Evolutionary conservation across 2,329 filamentous ascomycete genomes (phyloP).

Genomic region (Fusarium protoensiforme): DNA sequence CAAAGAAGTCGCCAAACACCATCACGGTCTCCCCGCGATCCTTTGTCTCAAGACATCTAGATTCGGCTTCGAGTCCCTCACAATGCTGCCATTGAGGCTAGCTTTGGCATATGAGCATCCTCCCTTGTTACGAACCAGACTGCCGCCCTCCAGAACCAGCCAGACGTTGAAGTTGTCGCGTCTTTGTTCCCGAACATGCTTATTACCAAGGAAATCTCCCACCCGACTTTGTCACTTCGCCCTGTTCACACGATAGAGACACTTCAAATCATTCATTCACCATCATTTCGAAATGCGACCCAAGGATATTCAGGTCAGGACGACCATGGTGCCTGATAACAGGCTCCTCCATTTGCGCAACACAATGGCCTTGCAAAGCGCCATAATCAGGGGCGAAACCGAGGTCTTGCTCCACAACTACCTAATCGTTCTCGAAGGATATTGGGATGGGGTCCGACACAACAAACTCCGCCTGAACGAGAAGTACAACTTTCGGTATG

Average conservation of each 20-base stretch:
- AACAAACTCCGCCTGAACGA: neutral
- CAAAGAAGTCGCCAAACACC: conserved; percentile 31
- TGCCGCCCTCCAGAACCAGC: neutral
- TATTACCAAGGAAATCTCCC: conserved; percentile 32
- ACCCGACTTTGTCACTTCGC: neutral
- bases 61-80: conserved; percentile 11
- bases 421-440: neutral
- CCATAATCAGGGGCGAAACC: conserved; percentile 33
- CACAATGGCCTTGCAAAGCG: conserved; percentile 16
- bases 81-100: conserved; percentile 19
- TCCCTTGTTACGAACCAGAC: neutral
- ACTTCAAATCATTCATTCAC: neutral
- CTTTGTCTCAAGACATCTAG: conserved; percentile 24
- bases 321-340: neutral
- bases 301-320: neutral
- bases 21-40: conserved; percentile 14
- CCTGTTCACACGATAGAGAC: neutral
- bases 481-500: neutral
- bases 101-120: neutral
- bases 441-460: neutral
- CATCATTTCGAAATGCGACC: conserved; percentile 21
- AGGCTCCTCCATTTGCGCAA: conserved; percentile 14
- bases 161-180: neutral
- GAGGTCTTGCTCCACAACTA: conserved; percentile 17
- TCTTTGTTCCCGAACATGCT: conserved; percentile 37